Percentiles rank a stretch among this genome's conserved stretches.
Evolutionary conservation across 2,329 filamentous ascomycete genomes (phyloP).

Genomic region (Fusarium poae): DNA sequence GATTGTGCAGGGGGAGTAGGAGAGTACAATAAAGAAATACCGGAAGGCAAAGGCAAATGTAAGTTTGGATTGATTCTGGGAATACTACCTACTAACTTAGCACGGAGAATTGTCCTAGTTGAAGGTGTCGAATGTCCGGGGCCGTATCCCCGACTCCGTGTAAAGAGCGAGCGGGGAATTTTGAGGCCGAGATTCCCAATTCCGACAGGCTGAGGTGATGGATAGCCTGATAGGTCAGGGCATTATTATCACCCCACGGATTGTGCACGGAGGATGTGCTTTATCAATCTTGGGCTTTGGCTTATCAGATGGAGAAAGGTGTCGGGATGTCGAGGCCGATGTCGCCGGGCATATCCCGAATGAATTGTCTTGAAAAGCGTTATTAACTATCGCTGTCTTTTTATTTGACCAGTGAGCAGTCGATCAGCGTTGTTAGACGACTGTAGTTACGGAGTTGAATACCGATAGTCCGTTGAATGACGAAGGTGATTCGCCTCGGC

Average conservation of each 20-base stretch:
- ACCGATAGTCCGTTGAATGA: conserved; percentile 27
- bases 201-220: neutral
- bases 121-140: conserved; percentile 13
- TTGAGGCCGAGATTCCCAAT: conserved; percentile 20
- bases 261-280: conserved; percentile 1
- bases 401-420: conserved; percentile 35
- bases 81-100: no score
- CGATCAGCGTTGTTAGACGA: conserved; percentile 30
- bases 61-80: no score
- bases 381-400: conserved; percentile 37
- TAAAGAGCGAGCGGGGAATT: conserved; percentile 39
- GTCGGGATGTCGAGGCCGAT: conserved; percentile 23
- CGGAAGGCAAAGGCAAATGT: neutral
- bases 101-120: no score
- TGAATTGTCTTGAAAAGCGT: neutral
- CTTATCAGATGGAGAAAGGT: conserved; percentile 36
- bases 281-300: conserved; percentile 36
- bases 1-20: neutral
- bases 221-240: neutral
- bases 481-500: conserved; percentile 33
- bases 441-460: conserved; percentile 21
- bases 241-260: neutral
- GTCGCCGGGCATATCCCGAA: conserved; percentile 22
- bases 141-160: conserved; percentile 35
- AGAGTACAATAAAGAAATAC: no score